Conservation (phyloP, 805 yeast genomes). For the Wickerhamomyces bovis region DNA sequence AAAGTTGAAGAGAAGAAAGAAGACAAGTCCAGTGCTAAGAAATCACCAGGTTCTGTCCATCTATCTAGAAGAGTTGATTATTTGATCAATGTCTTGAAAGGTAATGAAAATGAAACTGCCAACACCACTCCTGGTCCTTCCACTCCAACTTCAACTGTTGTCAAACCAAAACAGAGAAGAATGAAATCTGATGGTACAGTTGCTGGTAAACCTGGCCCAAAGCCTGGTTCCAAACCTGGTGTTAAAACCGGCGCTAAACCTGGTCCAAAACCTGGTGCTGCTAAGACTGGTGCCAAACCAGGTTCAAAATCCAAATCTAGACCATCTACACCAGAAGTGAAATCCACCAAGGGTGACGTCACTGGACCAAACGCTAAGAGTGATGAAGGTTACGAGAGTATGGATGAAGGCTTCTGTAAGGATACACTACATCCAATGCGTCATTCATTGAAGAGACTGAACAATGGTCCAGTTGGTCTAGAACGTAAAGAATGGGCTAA, state of each 20-base stretch:
- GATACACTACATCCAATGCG: constrained; percentile 58
- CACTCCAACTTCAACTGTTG: constrained; percentile 21
- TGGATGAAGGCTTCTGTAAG: constrained; percentile 72
- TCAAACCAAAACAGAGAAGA: constrained; percentile 24
- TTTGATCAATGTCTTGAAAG: constrained; percentile 63
- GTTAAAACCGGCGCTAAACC: constrained; percentile 10
- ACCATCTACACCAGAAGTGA: constrained; percentile 4
- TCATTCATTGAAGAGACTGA: constrained; percentile 57
- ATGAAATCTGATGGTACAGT: constrained; percentile 21
- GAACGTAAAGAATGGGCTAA: constrained; percentile 74
- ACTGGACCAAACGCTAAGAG: background rate
- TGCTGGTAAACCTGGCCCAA: constrained; percentile 4
- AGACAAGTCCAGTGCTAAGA: constrained; percentile 34
- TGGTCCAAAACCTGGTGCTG: constrained; percentile 10
- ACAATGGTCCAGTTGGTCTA: constrained; percentile 65
- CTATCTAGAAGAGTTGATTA: constrained; percentile 89
- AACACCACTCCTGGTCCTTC: constrained; percentile 25
- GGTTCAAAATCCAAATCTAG: constrained; percentile 10
- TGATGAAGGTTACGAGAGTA: constrained; percentile 57
- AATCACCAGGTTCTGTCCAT: constrained; percentile 89
- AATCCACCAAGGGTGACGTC: constrained; percentile 2
- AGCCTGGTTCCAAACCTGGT: constrained; percentile 7
- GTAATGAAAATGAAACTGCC: constrained; percentile 37
- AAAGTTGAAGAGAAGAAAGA: constrained; percentile 15
- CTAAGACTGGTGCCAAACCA: constrained; percentile 16